A percentile compares a stretch with the other conserved stretches of the same genome.
Evolutionary conservation across 2,329 filamentous ascomycete genomes (phyloP).

Genomic region (Diaporthe helianthi): DNA sequence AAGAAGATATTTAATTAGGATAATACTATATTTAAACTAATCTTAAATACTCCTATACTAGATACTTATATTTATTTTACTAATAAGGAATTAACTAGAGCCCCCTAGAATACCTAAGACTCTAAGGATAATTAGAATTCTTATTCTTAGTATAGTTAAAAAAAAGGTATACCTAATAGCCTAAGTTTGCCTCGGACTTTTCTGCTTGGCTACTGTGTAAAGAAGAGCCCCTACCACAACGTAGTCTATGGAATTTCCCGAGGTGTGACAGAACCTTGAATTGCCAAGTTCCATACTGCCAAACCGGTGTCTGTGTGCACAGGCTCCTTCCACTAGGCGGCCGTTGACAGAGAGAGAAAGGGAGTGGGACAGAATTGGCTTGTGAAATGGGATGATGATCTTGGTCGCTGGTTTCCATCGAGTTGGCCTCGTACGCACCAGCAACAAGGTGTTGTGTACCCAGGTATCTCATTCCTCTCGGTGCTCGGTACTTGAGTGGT

Average conservation of each 20-base stretch:
- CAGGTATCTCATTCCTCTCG: neutral
- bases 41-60: too few relatives aligned
- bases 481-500: too few relatives aligned
- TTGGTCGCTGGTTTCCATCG: neutral
- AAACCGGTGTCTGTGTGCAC: conserved; percentile 9
- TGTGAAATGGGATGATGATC: neutral
- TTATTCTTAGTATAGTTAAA: too few relatives aligned
- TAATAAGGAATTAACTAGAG: too few relatives aligned
- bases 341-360: too few relatives aligned
- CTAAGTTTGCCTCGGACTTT: neutral
- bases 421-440: conserved; percentile 1
- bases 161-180: too few relatives aligned
- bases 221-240: neutral
- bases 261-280: neutral
- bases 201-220: neutral
- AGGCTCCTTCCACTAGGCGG: neutral
- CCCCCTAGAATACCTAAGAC: too few relatives aligned
- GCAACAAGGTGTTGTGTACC: neutral
- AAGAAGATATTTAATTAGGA: too few relatives aligned
- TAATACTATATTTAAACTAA: too few relatives aligned
- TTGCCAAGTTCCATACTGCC: neutral
- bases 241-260: conserved; percentile 3
- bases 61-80: too few relatives aligned
- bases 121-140: too few relatives aligned
- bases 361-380: neutral